Base-by-base conservation (phyloP, 1,139 yeast genomes). In the Pichia sp. region DNA sequence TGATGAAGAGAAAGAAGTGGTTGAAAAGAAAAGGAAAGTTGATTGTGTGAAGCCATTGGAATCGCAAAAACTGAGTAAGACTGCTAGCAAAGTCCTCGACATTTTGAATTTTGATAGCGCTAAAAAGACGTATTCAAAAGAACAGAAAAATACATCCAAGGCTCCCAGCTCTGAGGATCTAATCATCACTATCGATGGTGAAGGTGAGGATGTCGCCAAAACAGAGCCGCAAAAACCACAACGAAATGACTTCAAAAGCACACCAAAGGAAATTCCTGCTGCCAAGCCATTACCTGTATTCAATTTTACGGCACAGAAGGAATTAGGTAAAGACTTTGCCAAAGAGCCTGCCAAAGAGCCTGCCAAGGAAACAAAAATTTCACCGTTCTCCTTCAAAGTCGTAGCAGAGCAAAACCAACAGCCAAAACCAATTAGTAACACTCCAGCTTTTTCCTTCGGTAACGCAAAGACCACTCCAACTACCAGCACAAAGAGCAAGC, bases 21-120 rank as follows among this genome's bases (percentile, higher is more conserved):
- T 9, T 20, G 6, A 44, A 44, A 44, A 16, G 10, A 29, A 31
- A 16, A 30, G 34, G 14, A 45, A 30, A 2, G 24, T 20, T 20
- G 20, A 27, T 8, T 1, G 17, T 30, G 6, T 29, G 30, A 42
- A 17, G 20, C 46, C 27, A 24, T 10, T 10, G 30, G 27, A 16
- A 17, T 48, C 20, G 20, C n/a, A 20, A 29, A 71, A 73, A 58
- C 65, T 83, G 59, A 86, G 91, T 64, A 77, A 76, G 53, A 80
- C 93, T 0, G 95, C 95, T 0, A 75, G 81, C 49, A 79, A 87
- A 0, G 72, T 87, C 49, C 73, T 87, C 52, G 80, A 87, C 5
- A 76, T 87, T 48, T 71, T 87, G 50, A 88, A 84, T 59, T 77
- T 75, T 12, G 50, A 46, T n/a, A 38, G 17, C 30, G 17, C 49